Evolutionary conservation across 768 basidiomycete species (phyloP).

Genomic region (Russula abietina): DNA sequence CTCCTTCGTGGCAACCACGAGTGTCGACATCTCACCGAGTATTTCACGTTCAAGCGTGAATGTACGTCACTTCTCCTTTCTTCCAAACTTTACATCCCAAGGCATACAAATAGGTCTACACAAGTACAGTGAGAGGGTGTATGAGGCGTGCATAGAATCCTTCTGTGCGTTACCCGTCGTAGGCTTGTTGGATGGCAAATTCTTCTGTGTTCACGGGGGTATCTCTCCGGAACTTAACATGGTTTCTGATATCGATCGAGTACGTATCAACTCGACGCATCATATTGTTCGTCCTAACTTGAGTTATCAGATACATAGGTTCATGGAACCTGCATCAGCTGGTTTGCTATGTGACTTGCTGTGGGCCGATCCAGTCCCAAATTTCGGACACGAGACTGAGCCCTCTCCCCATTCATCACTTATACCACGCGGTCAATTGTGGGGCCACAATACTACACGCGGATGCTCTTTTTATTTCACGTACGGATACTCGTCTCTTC

Average conservation of each 20-base stretch:
- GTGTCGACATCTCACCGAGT: slow-evolving; percentile 59
- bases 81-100: background rate
- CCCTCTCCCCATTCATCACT: slow-evolving; percentile 43
- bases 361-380: slow-evolving; percentile 91
- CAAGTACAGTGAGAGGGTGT: slow-evolving; percentile 81
- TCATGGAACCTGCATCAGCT: slow-evolving; percentile 86
- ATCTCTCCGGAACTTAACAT: slow-evolving; percentile 81
- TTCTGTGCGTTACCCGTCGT: slow-evolving; percentile 89
- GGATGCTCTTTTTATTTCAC: slow-evolving; percentile 94
- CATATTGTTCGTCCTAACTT: background rate
- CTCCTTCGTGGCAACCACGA: slow-evolving; percentile 62
- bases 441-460: slow-evolving; percentile 75
- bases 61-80: slow-evolving; percentile 44
- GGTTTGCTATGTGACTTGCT: slow-evolving; percentile 92
- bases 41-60: slow-evolving; percentile 94
- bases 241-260: slow-evolving; percentile 65
- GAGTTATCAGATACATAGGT: slow-evolving; percentile 69
- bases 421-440: slow-evolving; percentile 53
- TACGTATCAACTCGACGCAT: slow-evolving; percentile 32
- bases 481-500: slow-evolving; percentile 41
- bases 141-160: slow-evolving; percentile 86
- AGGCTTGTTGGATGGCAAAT: slow-evolving; percentile 88
- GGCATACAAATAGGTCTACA: slow-evolving; percentile 56
- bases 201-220: slow-evolving; percentile 97
- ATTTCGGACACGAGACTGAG: slow-evolving; percentile 79